Evolutionary conservation across 768 basidiomycete species (phyloP).

Genomic region (Galerina sulciceps): DNA sequence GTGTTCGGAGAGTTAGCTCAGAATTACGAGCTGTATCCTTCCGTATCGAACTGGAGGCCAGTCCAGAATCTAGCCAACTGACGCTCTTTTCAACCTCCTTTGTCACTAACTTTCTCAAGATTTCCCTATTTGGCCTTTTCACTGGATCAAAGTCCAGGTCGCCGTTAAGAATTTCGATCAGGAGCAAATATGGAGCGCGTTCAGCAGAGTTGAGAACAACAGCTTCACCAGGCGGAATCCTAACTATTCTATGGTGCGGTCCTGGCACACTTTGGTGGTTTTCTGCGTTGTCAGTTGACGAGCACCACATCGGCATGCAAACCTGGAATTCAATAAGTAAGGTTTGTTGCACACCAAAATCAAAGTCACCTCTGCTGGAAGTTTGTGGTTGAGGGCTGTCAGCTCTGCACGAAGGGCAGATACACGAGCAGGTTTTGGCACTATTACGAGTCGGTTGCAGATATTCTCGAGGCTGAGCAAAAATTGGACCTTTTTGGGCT

Average conservation of each 20-base stretch:
- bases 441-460: slow-evolving; percentile 86
- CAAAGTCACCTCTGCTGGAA: slow-evolving; percentile 85
- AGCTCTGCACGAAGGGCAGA: slow-evolving; percentile 96
- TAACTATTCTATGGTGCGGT: slow-evolving; percentile 92
- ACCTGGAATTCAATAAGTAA: slow-evolving; percentile 47
- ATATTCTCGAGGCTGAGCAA: slow-evolving; percentile 89
- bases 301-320: slow-evolving; percentile 89
- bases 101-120: slow-evolving; percentile 74
- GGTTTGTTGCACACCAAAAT: slow-evolving; percentile 1
- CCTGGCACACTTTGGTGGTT: slow-evolving; percentile 43
- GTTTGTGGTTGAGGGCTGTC: slow-evolving; percentile 92
- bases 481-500: slow-evolving; percentile 71
- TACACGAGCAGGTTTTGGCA: slow-evolving; percentile 92
- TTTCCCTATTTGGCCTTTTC: slow-evolving; percentile 83
- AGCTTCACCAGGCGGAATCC: slow-evolving; percentile 96
- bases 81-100: slow-evolving; percentile 69
- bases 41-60: slow-evolving; percentile 25
- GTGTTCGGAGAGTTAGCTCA: slow-evolving; percentile 29
- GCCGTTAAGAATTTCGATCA: slow-evolving; percentile 87
- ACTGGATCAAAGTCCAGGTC: slow-evolving; percentile 93
- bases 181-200: slow-evolving; percentile 89
- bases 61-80: slow-evolving; percentile 51
- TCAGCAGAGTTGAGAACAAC: slow-evolving; percentile 99
- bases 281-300: slow-evolving; percentile 64
- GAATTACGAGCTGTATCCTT: slow-evolving; percentile 16